Evolutionary conservation across 2,329 filamentous ascomycete species (phyloP).

Genomic region (Tolypocladium guangdongense): DNA sequence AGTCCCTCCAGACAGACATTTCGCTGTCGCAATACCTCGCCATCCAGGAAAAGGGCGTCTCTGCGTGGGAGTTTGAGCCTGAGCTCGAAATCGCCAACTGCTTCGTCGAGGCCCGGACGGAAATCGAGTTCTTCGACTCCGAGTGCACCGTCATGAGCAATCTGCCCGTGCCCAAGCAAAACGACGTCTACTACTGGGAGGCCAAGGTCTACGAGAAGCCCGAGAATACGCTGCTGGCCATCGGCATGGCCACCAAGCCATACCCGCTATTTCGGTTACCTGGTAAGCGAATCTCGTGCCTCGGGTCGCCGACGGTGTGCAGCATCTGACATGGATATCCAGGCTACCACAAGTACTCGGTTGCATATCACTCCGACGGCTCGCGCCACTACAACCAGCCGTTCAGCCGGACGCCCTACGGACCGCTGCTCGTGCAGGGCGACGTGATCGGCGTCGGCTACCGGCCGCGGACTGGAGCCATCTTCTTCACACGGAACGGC

Average conservation of each 20-base stretch:
- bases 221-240: slow-evolving; percentile 73
- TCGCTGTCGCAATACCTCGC: slow-evolving; percentile 94
- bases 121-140: slow-evolving; percentile 98
- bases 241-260: slow-evolving; percentile 93
- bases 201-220: slow-evolving; percentile 98
- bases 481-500: slow-evolving; percentile 97
- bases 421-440: slow-evolving; percentile 76
- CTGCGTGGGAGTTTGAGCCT: slow-evolving; percentile 99
- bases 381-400: slow-evolving; percentile 87
- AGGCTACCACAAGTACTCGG: slow-evolving; percentile 85
- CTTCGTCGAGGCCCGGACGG: slow-evolving; percentile 90
- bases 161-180: slow-evolving; percentile 92
- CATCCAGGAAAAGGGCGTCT: slow-evolving; percentile 99
- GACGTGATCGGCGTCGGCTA: slow-evolving; percentile 96
- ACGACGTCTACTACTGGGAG: slow-evolving; percentile 99
- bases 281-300: slow-evolving; percentile 44
- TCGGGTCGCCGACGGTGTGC: not conserved
- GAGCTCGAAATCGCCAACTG: slow-evolving; percentile 98
- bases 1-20: slow-evolving; percentile 92
- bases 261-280: slow-evolving; percentile 91
- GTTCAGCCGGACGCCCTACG: slow-evolving; percentile 70
- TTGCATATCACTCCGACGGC: slow-evolving; percentile 83
- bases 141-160: slow-evolving; percentile 98
- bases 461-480: slow-evolving; percentile 80
- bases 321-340: not conserved